Evolutionary conservation across 148 eudicot species (phyloP), one percentile per base, ranked within the genome.

Genomic region (Rhododendron vialii): DNA sequence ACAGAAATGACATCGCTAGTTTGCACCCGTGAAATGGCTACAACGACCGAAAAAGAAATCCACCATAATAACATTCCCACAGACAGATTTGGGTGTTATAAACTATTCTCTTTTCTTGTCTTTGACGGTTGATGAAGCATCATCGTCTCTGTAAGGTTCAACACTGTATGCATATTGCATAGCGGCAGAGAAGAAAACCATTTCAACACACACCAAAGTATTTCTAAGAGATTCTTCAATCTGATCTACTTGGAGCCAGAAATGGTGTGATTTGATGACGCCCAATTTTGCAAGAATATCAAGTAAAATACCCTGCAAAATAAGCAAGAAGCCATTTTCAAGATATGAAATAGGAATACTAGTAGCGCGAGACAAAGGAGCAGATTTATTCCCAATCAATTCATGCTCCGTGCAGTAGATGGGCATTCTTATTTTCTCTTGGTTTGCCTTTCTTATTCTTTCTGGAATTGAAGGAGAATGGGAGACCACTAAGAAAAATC

Each of bases 101-200:
- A 48, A 80, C 88, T 82, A 91, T 63, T 91, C 91, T 11, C 45
- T 91, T 83, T 91, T 91, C 89, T 88, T 89, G 84, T 88, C 88
- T 61, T 48, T 83, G 20, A 83, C 43, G 17, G 38, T 79, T 8
- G 88, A 28, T 65, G 63, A 57, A 33, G 85, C 86, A 4, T 90
- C 90, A 3, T 93, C 93, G 67, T 95, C 99, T 45, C 88, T 94
- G 87, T 96, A 96, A 89, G 99, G 96, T 41, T 86, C 53, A 65
- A 91, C 96, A 50, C 93, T 89, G 88, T 90, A 96, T 26, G 99
- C 98, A 78, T 96, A 93, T 80, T 95, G 95, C 82, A 95, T 98
- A 82, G 94, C 80, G 38, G 93, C 94, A 1, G 99, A 90, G 80
- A 96, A 95, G 82, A 92, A 82, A 20, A 96, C 95, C 99, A 96